Conservation (phyloP, 1,139 yeast genomes). For the Hanseniaspora sp. region DNA sequence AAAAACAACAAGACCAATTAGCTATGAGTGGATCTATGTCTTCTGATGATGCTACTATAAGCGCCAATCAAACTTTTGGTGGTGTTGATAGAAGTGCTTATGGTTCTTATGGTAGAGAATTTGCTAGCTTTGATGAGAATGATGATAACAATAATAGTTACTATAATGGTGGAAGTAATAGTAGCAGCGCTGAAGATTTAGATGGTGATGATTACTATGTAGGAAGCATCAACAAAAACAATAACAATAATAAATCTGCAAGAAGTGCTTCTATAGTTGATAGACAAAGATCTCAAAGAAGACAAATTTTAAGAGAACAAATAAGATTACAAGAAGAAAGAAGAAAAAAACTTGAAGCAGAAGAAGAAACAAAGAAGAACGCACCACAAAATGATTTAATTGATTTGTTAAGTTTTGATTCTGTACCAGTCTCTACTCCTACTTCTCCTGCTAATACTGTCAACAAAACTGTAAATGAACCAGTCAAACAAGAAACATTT, state of each 20-base stretch:
- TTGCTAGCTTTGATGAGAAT: slow-evolving; percentile 16
- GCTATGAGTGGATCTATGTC: slow-evolving; percentile 6
- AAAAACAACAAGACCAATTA: slow-evolving; percentile 21
- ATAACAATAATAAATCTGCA: slow-evolving; percentile 16
- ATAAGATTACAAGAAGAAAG: slow-evolving; percentile 28
- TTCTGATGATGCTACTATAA: not conserved
- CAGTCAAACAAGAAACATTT: not conserved
- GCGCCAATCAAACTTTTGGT: not conserved
- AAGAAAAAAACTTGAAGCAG: slow-evolving; percentile 21
- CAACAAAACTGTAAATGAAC: too few relatives aligned
- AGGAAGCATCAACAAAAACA: slow-evolving; percentile 4
- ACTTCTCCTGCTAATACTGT: not conserved
- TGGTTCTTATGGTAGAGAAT: slow-evolving; percentile 8
- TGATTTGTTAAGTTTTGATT: slow-evolving; percentile 23
- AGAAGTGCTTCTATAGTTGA: slow-evolving; percentile 25
- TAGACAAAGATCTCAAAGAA: slow-evolving; percentile 30
- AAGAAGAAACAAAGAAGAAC: slow-evolving; percentile 17
- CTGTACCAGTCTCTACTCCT: slow-evolving; percentile 9
- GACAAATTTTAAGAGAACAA: slow-evolving; percentile 28
- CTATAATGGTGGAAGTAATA: slow-evolving; percentile 21
- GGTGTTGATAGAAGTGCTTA: not conserved
- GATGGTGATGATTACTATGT: slow-evolving; percentile 15
- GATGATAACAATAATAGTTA: slow-evolving; percentile 21
- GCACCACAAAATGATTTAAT: slow-evolving; percentile 17
- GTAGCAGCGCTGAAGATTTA: slow-evolving; percentile 10